Evolutionary conservation across 2,329 filamentous ascomycete species (phyloP).

Genomic region (Colletotrichum zoysiae): DNA sequence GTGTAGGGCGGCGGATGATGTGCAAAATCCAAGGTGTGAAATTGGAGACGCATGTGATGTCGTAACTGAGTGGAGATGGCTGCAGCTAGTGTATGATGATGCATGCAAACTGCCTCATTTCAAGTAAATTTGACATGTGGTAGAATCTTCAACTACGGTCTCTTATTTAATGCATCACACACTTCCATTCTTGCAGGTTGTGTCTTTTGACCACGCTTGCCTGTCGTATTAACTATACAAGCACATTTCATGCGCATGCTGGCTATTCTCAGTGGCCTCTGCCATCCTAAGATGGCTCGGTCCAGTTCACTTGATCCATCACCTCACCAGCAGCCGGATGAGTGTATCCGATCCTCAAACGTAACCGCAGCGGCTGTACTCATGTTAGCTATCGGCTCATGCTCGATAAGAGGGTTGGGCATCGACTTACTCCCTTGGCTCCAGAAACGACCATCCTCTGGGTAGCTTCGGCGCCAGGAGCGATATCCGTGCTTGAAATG

Average conservation of each 20-base stretch:
- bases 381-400: constrained; percentile 33
- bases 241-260: constrained; percentile 12
- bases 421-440: constrained; percentile 84
- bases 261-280: not conserved
- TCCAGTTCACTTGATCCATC: constrained; percentile 97
- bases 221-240: constrained; percentile 35
- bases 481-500: constrained; percentile 85
- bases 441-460: constrained; percentile 91
- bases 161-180: not conserved
- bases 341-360: constrained; percentile 85
- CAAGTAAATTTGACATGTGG: not conserved
- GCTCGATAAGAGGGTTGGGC: constrained; percentile 43
- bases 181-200: constrained; percentile 24
- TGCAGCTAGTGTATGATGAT: not conserved
- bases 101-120: not conserved
- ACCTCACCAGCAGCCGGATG: constrained; percentile 78
- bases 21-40: not conserved
- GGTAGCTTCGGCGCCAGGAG: constrained; percentile 83
- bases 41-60: not conserved
- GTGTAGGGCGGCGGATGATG: not conserved
- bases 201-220: constrained; percentile 34
- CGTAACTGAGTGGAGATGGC: not conserved
- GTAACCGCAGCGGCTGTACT: constrained; percentile 81
- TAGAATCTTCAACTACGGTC: not conserved
- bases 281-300: constrained; percentile 72